phyloP scores from a whole-genome alignment of 2,329 filamentous ascomycete species.

The Cercospora beticola region DNA sequence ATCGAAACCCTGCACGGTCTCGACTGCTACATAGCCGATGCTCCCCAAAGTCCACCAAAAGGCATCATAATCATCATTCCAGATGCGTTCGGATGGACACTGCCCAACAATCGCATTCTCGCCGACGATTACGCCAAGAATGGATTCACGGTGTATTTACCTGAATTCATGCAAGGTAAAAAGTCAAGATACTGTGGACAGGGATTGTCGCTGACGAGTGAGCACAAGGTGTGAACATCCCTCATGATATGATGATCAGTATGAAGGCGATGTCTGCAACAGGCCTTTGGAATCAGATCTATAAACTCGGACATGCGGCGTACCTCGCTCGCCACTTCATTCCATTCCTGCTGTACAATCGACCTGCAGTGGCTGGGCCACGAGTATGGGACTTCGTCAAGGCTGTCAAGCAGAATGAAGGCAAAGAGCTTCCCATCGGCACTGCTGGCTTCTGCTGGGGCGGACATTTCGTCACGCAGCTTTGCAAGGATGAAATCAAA shows the following conservation, averaged over 20 bases:
- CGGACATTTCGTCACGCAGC: conserved; percentile 37
- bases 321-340: conserved; percentile 27
- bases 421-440: conserved; percentile 28
- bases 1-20: conserved; percentile 39
- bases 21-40: conserved; percentile 41
- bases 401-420: conserved; percentile 33
- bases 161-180: conserved; percentile 41
- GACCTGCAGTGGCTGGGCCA: conserved; percentile 31
- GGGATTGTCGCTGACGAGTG: not conserved
- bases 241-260: conserved; percentile 32
- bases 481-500: conserved; percentile 36
- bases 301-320: conserved; percentile 34
- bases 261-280: conserved; percentile 34
- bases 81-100: conserved; percentile 41
- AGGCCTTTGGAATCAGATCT: conserved; percentile 36
- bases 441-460: conserved; percentile 35
- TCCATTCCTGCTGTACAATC: conserved; percentile 32
- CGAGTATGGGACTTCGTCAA: conserved; percentile 33
- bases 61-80: conserved; percentile 43
- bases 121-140: conserved; percentile 40
- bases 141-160: conserved; percentile 36
- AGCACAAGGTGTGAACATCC: conserved; percentile 31
- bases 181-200: not conserved
- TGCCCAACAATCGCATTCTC: conserved; percentile 41
- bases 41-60: conserved; percentile 34